Percentiles rank a stretch among this genome's conserved stretches.
Evolutionary conservation across 1,284 basidiomycete species (phyloP).

Genomic region (Coniferiporia sulphurascens): DNA sequence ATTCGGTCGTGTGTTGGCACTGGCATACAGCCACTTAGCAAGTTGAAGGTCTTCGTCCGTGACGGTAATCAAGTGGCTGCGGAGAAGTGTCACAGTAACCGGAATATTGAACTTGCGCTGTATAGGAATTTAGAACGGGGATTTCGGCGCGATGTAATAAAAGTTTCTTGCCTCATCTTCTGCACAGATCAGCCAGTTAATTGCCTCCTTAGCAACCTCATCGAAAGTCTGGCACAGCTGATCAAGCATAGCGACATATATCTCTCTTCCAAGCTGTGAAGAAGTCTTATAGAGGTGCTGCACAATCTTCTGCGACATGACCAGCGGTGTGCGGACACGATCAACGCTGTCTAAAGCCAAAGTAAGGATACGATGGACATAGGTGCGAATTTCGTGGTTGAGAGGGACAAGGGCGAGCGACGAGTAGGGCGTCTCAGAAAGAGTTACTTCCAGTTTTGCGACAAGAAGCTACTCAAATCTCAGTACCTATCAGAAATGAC

Average conservation of each 20-base stretch:
- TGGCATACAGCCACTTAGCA: constrained; percentile 77
- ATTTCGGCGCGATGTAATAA: background rate
- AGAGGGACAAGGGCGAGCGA: constrained; percentile 68
- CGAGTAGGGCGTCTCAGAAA: constrained; percentile 64
- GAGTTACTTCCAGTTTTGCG: constrained; percentile 75
- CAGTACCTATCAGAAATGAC: background rate
- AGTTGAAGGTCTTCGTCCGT: constrained; percentile 87
- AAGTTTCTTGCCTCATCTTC: constrained; percentile 79
- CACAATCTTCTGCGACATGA: constrained; percentile 93
- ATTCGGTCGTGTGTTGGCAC: constrained; percentile 68
- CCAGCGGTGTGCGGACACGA: constrained; percentile 80
- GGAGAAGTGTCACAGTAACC: constrained; percentile 86
- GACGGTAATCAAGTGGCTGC: constrained; percentile 77
- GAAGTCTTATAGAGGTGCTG: constrained; percentile 84
- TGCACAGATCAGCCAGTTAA: constrained; percentile 94
- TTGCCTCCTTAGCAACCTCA: constrained; percentile 94
- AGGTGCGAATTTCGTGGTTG: constrained; percentile 81
- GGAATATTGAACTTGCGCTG: constrained; percentile 95
- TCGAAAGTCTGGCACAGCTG: constrained; percentile 86
- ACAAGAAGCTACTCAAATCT: constrained; percentile 46
- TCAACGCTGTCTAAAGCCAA: constrained; percentile 77
- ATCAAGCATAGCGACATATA: constrained; percentile 86
- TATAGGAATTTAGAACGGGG: constrained; percentile 19
- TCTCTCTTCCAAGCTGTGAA: constrained; percentile 80
- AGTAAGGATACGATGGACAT: constrained; percentile 78